Evolutionary conservation across 805 yeast genomes (phyloP), one percentile per base, ranked within the genome.

Genomic region (Metschnikowia kofuensis): DNA sequence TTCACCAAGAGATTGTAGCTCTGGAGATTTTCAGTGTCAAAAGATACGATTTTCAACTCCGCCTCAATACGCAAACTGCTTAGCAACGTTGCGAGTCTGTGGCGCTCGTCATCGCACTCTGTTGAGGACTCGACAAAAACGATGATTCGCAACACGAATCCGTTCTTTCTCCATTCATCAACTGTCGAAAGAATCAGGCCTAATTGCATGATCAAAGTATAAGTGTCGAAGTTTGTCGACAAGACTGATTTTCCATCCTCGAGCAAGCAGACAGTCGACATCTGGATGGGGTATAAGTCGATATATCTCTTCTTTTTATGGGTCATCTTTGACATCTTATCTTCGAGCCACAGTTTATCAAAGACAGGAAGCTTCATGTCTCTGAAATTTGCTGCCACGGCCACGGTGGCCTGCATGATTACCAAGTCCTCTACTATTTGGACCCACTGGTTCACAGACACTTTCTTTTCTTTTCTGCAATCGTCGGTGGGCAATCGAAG

Each of bases 281-380:
- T 94, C 61, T 94, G 99, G 56, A 94, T 91, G 0, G 99, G 99
- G 65, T 95, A 94, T 35, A 94, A 69, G 64, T 94, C 99, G 59
- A 94, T 90, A 55, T 72, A 85, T 53, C 77, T 75, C 52, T 75
- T 77, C 28, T 66, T 59, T 1, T 60, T 40, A 4, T 42, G 47
- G 11, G 29, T 12, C 12, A 29, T 27, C 27, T 34, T 38, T 30
- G 44, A 41, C 26, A 42, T 26, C 12, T 49, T 48, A 7, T 35
- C 43, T 38, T 44, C 44, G 38, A 54, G 21, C 60, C 60, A 56
- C 45, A 50, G 49, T 15, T 54, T 57, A 9, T 51, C 46, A 16
- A 44, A 44, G 2, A 65, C 69, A 0, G 97, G 97, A n/a, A 90
- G 68, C 10, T 78, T 72, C 48, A 92, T 62, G 6, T 73, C 62